Conservation (phyloP, 1,284 basidiomycete genomes). For the Tremellales sp. region DNA sequence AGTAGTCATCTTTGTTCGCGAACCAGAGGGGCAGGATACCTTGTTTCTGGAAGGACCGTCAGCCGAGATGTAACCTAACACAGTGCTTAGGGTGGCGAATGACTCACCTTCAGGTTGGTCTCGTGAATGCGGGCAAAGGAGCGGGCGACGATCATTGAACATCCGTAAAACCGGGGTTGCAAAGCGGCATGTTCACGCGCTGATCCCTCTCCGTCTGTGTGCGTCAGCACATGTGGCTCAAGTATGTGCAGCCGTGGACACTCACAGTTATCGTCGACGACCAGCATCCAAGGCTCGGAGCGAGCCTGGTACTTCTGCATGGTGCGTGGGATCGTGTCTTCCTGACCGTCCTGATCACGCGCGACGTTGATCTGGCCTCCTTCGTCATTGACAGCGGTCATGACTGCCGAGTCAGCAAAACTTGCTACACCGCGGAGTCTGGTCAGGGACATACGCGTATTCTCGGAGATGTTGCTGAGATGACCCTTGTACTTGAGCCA, state of each 20-base stretch:
- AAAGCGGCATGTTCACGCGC: conserved; percentile 90
- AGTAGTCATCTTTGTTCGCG: conserved; percentile 76
- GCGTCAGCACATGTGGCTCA: neutral
- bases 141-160: conserved; percentile 74
- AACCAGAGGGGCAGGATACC: conserved; percentile 90
- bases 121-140: conserved; percentile 99
- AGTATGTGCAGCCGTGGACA: too few species aligned
- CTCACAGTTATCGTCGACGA: conserved; percentile 81
- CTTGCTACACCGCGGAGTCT: too few species aligned
- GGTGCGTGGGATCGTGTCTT: conserved; percentile 80
- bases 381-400: conserved; percentile 85
- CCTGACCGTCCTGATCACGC: conserved; percentile 61
- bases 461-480: conserved; percentile 92
- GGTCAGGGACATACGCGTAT: conserved; percentile 68
- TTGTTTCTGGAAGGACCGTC: conserved; percentile 87
- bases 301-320: conserved; percentile 81
- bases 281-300: conserved; percentile 83
- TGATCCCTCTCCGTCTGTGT: conserved; percentile 79
- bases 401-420: conserved; percentile 54
- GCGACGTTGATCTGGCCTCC: conserved; percentile 85
- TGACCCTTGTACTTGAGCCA: conserved; percentile 98
- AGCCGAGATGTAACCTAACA: too few species aligned
- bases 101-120: conserved; percentile 82
- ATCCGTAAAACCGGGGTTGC: conserved; percentile 93
- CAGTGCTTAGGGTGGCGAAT: too few species aligned